Percentiles rank a stretch among this genome's conserved stretches.
Evolutionary conservation across 345 rosid species (phyloP).

Genomic region (Dovyalis caffra): DNA sequence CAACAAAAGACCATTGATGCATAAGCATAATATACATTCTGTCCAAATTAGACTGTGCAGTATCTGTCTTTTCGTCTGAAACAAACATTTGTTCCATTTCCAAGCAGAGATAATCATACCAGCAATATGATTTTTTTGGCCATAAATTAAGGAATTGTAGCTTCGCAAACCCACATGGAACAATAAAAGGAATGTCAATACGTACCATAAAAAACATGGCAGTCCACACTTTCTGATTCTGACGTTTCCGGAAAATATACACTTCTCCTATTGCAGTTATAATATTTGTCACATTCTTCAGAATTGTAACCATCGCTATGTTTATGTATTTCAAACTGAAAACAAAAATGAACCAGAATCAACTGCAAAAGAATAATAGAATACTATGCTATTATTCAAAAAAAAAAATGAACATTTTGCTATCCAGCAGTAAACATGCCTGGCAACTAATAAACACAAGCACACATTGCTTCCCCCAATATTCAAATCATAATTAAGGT

Average conservation of each 20-base stretch:
- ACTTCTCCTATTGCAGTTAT: conserved; percentile 85
- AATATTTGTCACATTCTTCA: conserved; percentile 93
- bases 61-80: neutral
- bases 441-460: neutral
- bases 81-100: neutral
- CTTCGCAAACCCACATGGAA: neutral
- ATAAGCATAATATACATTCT: neutral
- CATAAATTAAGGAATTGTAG: neutral
- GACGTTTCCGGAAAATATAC: conserved; percentile 77
- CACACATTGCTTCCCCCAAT: neutral
- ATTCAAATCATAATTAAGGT: neutral
- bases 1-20: neutral
- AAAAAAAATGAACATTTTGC: no score
- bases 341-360: conserved; percentile 18
- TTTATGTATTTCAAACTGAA: conserved; percentile 89
- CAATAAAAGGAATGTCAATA: neutral
- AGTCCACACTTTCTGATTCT: conserved; percentile 87
- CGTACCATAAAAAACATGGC: conserved; percentile 92
- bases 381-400: neutral
- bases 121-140: neutral
- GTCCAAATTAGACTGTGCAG: neutral
- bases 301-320: conserved; percentile 92
- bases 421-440: neutral
- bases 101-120: neutral
- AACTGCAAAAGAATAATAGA: neutral